A percentile compares a stretch with the other conserved stretches of the same genome.
These are phyloP conservation scores for Pestalotiopsis sp. DNA, from an alignment of 2,329 filamentous ascomycete species.

Conservation along the genomic window DNA sequence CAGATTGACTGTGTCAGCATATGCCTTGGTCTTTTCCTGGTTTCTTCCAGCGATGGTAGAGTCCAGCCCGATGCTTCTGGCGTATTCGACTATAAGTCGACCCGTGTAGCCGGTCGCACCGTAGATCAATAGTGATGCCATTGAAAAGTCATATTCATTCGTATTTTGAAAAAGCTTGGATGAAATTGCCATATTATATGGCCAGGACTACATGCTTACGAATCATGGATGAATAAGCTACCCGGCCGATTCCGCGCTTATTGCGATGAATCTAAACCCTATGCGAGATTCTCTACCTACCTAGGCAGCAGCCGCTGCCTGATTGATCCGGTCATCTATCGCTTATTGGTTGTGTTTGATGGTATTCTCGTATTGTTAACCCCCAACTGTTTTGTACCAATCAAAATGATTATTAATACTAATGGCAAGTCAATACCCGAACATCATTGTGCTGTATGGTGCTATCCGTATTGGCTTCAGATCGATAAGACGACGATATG, in stretches of 20 bases:
- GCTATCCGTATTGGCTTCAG: background rate
- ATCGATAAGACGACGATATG: background rate
- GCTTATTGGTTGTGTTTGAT: background rate
- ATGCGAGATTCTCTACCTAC: background rate
- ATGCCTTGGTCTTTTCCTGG: background rate
- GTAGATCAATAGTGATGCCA: conserved; percentile 21
- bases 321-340: background rate
- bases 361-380: too few relatives aligned
- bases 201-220: background rate
- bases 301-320: background rate
- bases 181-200: too few relatives aligned
- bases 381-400: background rate
- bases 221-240: background rate
- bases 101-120: conserved; percentile 25
- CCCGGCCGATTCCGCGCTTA: background rate
- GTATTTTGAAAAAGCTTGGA: too few relatives aligned
- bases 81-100: conserved; percentile 20
- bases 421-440: background rate
- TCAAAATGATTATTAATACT: background rate
- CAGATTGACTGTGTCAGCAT: background rate
- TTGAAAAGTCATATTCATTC: background rate
- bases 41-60: conserved; percentile 17
- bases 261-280: background rate
- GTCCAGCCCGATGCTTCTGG: conserved; percentile 13
- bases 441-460: background rate